A percentile compares a stretch with the other conserved stretches of the same genome.
phyloP scores from a whole-genome alignment of 2,329 filamentous ascomycete species.

The Sclerotinia glacialis region DNA sequence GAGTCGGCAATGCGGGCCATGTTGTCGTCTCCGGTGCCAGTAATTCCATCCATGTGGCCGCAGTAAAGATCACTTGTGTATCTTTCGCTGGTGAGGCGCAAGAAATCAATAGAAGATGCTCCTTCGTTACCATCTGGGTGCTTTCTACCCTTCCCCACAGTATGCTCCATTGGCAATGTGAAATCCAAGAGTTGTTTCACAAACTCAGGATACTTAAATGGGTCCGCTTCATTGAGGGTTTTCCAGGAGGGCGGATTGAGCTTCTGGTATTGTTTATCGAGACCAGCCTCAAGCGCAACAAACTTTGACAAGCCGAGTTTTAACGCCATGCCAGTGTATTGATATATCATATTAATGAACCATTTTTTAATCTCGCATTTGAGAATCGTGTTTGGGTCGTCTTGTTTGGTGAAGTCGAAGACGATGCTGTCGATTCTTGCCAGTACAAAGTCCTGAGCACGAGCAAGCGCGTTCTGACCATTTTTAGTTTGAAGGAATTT shows the following conservation, averaged over 20 bases:
- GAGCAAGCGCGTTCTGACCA: neutral
- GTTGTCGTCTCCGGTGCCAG: neutral
- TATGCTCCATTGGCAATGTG: neutral
- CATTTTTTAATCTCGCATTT: constrained; percentile 1
- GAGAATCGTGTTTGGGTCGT: neutral
- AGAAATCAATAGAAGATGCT: neutral
- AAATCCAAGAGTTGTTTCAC: neutral
- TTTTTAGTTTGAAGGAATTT: neutral
- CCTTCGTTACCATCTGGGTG: neutral
- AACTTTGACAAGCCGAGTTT: neutral
- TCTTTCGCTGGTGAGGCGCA: neutral
- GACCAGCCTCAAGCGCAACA: too few species aligned
- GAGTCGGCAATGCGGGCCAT: neutral
- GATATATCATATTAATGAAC: neutral
- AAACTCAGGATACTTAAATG: too few species aligned
- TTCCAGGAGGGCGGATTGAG: neutral
- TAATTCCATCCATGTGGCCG: neutral
- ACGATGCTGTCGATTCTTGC: constrained; percentile 11
- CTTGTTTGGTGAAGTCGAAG: constrained; percentile 13
- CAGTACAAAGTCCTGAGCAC: neutral
- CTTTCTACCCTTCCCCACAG: neutral
- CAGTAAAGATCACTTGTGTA: constrained; percentile 8
- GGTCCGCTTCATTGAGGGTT: neutral
- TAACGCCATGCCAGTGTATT: neutral
- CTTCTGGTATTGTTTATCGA: neutral